Percentiles rank a stretch among this genome's conserved stretches.
Evolutionary conservation across 2,329 filamentous ascomycete species (phyloP).

Genomic region (Monilinia vaccinii-corymbosi): DNA sequence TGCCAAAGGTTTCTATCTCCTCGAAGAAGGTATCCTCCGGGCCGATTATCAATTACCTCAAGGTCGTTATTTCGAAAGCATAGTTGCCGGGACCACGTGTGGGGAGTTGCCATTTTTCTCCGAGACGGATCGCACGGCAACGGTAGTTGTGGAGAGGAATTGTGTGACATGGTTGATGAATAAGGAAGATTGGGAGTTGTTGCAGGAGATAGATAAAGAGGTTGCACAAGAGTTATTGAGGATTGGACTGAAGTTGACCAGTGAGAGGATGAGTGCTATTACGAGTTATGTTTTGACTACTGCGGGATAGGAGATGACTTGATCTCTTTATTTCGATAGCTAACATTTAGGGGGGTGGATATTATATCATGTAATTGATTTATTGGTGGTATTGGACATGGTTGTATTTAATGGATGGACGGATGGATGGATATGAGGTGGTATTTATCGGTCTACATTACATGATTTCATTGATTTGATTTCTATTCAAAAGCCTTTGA

Average conservation of each 20-base stretch:
- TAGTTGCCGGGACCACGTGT: constrained; percentile 88
- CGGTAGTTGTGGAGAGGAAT: constrained; percentile 72
- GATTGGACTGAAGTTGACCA: constrained; percentile 87
- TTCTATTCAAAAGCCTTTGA: background rate
- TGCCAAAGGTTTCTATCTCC: constrained; percentile 78
- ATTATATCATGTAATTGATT: background rate
- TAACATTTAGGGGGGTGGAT: background rate
- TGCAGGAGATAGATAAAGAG: constrained; percentile 66
- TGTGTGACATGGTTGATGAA: constrained; percentile 78
- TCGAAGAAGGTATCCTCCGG: constrained; percentile 81
- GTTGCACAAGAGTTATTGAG: constrained; percentile 77
- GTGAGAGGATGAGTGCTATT: constrained; percentile 76
- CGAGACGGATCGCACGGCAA: constrained; percentile 79
- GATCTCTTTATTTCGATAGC: background rate
- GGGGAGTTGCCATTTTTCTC: constrained; percentile 96
- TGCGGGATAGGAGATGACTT: constrained; percentile 27
- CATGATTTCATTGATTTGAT: background rate
- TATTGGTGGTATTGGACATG: background rate
- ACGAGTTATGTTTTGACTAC: constrained; percentile 41
- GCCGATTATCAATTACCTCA: constrained; percentile 89
- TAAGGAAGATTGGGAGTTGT: constrained; percentile 56
- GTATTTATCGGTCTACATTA: background rate
- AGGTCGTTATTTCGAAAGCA: constrained; percentile 80
- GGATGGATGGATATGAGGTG: background rate
- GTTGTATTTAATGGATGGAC: background rate